Conservation (phyloP, 208 protist species). For the Trypanosoma cruzi region DNA sequence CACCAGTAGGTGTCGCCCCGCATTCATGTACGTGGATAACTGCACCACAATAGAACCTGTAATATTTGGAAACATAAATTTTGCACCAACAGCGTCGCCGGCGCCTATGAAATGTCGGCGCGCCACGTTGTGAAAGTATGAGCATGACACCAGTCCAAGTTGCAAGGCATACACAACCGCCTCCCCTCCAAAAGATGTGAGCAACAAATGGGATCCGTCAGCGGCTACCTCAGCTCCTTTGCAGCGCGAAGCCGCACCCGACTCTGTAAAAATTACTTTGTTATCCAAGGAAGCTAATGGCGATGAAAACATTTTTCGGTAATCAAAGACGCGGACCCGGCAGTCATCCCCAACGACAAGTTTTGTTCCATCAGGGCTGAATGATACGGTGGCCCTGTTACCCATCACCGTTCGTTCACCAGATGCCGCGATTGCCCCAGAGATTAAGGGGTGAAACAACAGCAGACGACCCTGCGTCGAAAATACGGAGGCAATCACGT, state of each 20-base stretch:
- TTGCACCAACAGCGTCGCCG: constrained; percentile 60
- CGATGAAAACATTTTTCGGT: constrained; percentile 46
- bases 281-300: constrained; percentile 39
- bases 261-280: constrained; percentile 43
- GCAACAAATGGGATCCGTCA: constrained; percentile 41
- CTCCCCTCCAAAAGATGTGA: constrained; percentile 72
- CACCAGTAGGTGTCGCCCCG: constrained; percentile 73
- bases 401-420: constrained; percentile 45
- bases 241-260: constrained; percentile 42
- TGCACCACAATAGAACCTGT: constrained; percentile 50
- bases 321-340: constrained; percentile 62
- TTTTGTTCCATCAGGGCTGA: constrained; percentile 57
- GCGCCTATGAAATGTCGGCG: constrained; percentile 61
- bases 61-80: constrained; percentile 54
- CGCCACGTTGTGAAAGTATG: constrained; percentile 67
- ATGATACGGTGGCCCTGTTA: constrained; percentile 35
- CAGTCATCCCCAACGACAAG: constrained; percentile 68
- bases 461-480: constrained; percentile 46
- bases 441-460: constrained; percentile 82
- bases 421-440: constrained; percentile 70
- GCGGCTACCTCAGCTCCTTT: constrained; percentile 52
- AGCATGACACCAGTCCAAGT: constrained; percentile 24
- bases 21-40: constrained; percentile 56
- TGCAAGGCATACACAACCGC: constrained; percentile 52
- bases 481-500: constrained; percentile 68